A percentile compares a stretch with the other conserved stretches of the same genome.
These are phyloP conservation scores for Quercus mongolica DNA, from an alignment of 306 rosid species.

Conservation along the genomic window DNA sequence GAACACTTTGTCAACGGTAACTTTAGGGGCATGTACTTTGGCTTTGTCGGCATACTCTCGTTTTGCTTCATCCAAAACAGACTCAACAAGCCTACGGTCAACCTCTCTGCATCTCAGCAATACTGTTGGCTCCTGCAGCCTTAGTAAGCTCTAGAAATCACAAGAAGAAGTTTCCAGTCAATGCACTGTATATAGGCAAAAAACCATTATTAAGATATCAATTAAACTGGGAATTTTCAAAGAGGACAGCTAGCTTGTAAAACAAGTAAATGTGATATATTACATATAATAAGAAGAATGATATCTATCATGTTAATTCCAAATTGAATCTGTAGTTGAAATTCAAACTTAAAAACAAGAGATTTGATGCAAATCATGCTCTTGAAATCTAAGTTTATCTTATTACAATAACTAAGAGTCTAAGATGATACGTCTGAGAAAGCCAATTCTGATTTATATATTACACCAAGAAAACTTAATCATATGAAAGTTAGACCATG, in stretches of 20 bases:
- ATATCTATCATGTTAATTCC: no score
- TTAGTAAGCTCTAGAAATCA: constrained; percentile 34
- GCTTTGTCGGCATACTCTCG: constrained; percentile 47
- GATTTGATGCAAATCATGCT: no score
- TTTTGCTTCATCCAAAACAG: constrained; percentile 49
- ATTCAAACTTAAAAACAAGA: no score
- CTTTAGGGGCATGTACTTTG: constrained; percentile 25
- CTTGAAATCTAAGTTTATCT: no score
- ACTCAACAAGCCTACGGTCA: constrained; percentile 46
- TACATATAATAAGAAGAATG: not conserved
- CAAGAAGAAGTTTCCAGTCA: not conserved
- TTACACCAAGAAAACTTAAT: no score
- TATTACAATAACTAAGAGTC: no score
- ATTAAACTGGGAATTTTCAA: not conserved
- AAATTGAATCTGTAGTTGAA: no score
- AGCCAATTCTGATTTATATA: no score
- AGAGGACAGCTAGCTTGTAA: not conserved
- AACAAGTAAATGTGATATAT: not conserved
- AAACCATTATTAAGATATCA: not conserved
- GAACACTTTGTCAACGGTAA: constrained; percentile 43
- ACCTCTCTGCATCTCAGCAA: constrained; percentile 55
- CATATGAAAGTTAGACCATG: no score
- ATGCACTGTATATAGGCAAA: not conserved
- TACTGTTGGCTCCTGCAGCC: constrained; percentile 52
- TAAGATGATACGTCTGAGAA: no score